Base-by-base conservation (phyloP, 1,284 basidiomycete species). In the Peniophora sp. region DNA sequence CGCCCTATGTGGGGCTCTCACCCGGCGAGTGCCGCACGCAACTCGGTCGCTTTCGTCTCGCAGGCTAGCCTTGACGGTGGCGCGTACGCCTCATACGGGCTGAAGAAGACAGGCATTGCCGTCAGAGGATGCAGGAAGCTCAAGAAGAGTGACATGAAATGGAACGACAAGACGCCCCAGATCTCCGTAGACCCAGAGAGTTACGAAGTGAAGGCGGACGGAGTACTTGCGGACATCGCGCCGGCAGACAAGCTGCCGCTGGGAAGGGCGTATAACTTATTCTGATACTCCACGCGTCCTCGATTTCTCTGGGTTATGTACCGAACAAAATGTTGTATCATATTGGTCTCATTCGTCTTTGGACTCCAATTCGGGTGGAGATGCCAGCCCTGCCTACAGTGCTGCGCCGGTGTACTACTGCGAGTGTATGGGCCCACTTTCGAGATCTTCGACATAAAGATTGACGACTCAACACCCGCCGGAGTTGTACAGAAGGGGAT, bases 171-270 rank as follows among this genome's bases (percentile, higher is more conserved):
- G 48, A 82, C 83, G 56, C 97, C 96, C 2, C 75, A 75, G 64
- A 90, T 99, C 79, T 72, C 58, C 12, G 95, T 99, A 42, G 92
- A 99, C 65, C 90, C 97, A 0, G 96, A 99, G 71, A 90, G 76
- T 50, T 97, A 96, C 65, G 85, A 89, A 53, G 93, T 97, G 6
- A 70, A 69, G 11, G 92, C 90, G 5, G 88, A 97, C 65, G 92
- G 87, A 1, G 80, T 75, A 18, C 67, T 89, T 52, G 80, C 78
- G 63, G 88, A 91, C 60, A 79, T 93, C 1, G 81, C 73, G 52
- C 87, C 92, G 3, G 91, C 93, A n/a, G 72, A 69, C 49, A 75
- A 61, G 23, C 66, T 94, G 37, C 83, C 92, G 1, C 69, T 97
- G 36, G 78, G 79, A 11, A 81, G 75, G 60, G 72, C 67, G 47